Conservation (phyloP, 331 rosid species). For the Malus hybrid region DNA sequence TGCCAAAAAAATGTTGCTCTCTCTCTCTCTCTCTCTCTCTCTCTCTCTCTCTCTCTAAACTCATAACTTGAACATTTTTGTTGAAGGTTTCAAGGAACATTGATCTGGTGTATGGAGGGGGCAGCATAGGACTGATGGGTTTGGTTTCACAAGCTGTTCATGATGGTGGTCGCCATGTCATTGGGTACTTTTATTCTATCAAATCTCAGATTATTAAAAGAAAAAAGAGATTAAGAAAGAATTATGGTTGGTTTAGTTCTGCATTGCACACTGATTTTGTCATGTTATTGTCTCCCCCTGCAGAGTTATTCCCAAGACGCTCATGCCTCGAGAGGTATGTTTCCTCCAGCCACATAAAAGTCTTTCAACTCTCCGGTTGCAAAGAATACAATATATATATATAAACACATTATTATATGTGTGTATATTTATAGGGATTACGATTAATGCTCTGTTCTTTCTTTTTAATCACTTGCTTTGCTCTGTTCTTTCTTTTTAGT, state of each 20-base stretch:
- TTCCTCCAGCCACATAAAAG: slow-evolving; percentile 33
- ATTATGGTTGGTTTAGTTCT: slow-evolving; percentile 27
- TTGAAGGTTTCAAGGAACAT: slow-evolving; percentile 89
- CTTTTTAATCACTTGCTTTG: slow-evolving; percentile 15
- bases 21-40: no score
- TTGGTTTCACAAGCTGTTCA: slow-evolving; percentile 99
- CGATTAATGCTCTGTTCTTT: slow-evolving; percentile 6
- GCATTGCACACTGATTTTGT: slow-evolving; percentile 43
- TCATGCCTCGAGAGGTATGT: slow-evolving; percentile 99
- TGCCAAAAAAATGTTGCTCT: neutral
- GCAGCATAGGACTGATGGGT: slow-evolving; percentile 99
- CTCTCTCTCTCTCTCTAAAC: neutral
- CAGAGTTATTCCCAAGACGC: slow-evolving; percentile 99
- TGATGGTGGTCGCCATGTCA: slow-evolving; percentile 98
- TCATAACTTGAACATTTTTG: neutral
- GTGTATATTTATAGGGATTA: slow-evolving; percentile 2
- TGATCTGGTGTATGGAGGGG: slow-evolving; percentile 98
- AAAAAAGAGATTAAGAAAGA: slow-evolving; percentile 15
- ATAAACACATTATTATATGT: neutral
- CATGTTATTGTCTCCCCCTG: slow-evolving; percentile 54
- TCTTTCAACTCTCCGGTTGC: slow-evolving; percentile 20
- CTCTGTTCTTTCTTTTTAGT: neutral
- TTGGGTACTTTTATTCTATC: slow-evolving; percentile 48
- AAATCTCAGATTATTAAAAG: neutral
- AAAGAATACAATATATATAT: neutral